Base-by-base conservation (phyloP, 345 rosid species). In the Streptanthus diversifolius region DNA sequence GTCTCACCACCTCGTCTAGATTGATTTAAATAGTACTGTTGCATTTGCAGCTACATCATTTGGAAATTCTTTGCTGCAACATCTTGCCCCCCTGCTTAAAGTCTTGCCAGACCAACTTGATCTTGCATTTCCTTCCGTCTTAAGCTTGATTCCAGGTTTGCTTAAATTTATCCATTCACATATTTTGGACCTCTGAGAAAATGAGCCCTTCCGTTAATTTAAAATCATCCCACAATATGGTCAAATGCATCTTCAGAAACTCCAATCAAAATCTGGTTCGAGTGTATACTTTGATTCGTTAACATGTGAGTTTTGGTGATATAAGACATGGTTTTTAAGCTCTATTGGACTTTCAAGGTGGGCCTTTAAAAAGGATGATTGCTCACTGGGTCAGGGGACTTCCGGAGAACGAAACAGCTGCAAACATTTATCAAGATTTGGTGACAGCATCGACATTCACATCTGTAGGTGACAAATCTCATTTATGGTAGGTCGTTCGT, bases 21-120 rank as follows among this genome's bases (percentile, higher is more conserved):
- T 64, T 64, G 19, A 21, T 33, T 13, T 58, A 2, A 41, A 59
- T 39, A 68, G 24, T 43, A 33, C 43, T 79, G 40, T 60, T 75
- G 44, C 66, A 71, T 68, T 66, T 75, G 67, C 91, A 95, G 95
- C 90, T 55, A 88, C 97, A 25, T 91, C 93, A 71, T 91, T 85
- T 71, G 75, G 71, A 52, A 75, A 70, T 73, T 89, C 96, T 7
- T 85, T 56, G 21, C 70, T 89, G 73, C 90, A 78, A 74, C 66
- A 87, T 63, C 81, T 89, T 58, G 36, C 77, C 68, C 81, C 93
- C 70, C 19, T 93, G 44, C 68, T 83, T 66, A 83, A 83, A 61
- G 13, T 82, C 80, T 80, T 83, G 60, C 95, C 91, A 12, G 68
- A 73, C 57, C 70, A 77, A 71, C 49, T 77, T 51, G 63, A 49